Percentiles rank a stretch among this genome's conserved stretches.
These are phyloP conservation scores for Cynara cardunculus DNA, from an alignment of 129 eudicot genomes.

Conservation along the genomic window DNA sequence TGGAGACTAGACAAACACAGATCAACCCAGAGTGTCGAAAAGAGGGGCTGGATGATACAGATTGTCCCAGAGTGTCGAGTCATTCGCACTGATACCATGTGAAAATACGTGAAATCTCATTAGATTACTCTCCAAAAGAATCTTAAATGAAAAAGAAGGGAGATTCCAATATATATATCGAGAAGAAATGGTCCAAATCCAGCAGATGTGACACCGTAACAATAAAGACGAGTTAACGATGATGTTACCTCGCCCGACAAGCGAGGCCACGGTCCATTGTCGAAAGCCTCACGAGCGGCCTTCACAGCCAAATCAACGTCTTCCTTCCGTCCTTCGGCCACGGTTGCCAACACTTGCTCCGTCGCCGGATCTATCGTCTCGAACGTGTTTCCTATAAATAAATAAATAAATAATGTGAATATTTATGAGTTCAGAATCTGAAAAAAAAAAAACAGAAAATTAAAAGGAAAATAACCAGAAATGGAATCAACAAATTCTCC, in stretches of 20 bases:
- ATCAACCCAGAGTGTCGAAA: no score
- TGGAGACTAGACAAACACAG: neutral
- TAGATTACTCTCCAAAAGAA: no score
- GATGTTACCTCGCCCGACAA: conserved; percentile 58
- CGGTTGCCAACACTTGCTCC: conserved; percentile 51
- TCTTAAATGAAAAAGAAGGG: no score
- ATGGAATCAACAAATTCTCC: conserved; percentile 60
- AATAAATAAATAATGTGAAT: neutral
- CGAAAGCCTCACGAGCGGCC: conserved; percentile 93
- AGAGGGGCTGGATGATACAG: no score
- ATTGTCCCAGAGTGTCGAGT: no score
- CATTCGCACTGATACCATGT: no score
- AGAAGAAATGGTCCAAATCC: no score
- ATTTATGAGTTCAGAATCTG: neutral
- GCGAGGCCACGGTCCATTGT: conserved; percentile 95
- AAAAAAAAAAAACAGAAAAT: neutral
- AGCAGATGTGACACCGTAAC: no score
- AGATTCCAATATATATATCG: no score
- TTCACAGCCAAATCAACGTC: conserved; percentile 85
- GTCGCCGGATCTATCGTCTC: conserved; percentile 76
- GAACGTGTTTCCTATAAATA: conserved; percentile 54
- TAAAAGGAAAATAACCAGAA: conserved; percentile 36
- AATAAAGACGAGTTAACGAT: no score
- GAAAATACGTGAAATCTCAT: no score
- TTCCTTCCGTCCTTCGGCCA: conserved; percentile 70